Conservation (phyloP, 768 basidiomycete genomes). For the Leccinum imitatum region DNA sequence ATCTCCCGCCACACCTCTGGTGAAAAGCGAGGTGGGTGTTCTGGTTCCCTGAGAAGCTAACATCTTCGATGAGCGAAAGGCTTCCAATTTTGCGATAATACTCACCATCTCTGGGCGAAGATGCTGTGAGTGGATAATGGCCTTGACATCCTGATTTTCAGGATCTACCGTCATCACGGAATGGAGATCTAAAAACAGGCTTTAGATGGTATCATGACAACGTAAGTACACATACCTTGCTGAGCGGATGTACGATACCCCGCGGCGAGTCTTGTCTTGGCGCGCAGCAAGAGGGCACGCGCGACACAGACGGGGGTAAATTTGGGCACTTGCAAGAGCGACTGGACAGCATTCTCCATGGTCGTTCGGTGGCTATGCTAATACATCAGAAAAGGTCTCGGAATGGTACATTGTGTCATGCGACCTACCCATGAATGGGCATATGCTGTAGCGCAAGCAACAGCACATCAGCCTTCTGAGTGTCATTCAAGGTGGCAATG, state of each 20-base stretch:
- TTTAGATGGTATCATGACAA: slow-evolving; percentile 7
- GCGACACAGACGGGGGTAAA: slow-evolving; percentile 51
- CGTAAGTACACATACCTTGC: slow-evolving; percentile 48
- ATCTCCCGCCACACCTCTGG: slow-evolving; percentile 74
- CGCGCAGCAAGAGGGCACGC: slow-evolving; percentile 63
- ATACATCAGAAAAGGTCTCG: slow-evolving; percentile 5
- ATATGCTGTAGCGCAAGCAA: slow-evolving; percentile 84
- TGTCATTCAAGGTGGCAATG: slow-evolving; percentile 52
- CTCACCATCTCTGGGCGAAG: slow-evolving; percentile 58
- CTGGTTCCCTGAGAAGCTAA: slow-evolving; percentile 37
- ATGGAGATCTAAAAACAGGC: slow-evolving; percentile 51
- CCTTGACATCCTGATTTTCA: slow-evolving; percentile 66
- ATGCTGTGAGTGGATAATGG: slow-evolving; percentile 51
- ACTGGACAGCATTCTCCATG: slow-evolving; percentile 75
- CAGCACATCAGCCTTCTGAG: slow-evolving; percentile 69
- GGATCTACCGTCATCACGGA: slow-evolving; percentile 64
- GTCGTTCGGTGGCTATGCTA: slow-evolving; percentile 48
- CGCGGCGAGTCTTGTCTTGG: slow-evolving; percentile 60
- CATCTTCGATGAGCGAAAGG: slow-evolving; percentile 1
- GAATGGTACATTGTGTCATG: neutral
- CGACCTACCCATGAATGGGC: slow-evolving; percentile 60
- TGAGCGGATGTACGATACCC: slow-evolving; percentile 62
- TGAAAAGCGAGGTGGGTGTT: slow-evolving; percentile 55
- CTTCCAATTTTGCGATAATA: neutral
- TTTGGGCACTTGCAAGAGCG: slow-evolving; percentile 58